phyloP scores from a whole-genome alignment of 306 rosid genomes.

The Gillenia trifoliata region DNA sequence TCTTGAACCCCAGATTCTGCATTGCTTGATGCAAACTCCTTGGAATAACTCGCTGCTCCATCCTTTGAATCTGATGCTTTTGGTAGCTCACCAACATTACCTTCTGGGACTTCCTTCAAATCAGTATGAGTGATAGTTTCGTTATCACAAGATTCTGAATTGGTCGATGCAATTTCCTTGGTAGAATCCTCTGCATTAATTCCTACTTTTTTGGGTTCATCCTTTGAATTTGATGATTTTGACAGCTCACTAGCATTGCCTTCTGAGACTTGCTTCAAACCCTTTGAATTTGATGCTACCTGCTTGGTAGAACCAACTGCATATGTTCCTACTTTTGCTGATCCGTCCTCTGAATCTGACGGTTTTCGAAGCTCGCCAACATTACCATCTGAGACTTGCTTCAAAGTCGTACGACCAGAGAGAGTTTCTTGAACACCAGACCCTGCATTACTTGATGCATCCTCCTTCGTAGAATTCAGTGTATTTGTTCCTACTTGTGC shows the following conservation, averaged over 20 bases:
- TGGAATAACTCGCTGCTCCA: conserved; percentile 16
- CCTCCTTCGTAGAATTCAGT: background rate
- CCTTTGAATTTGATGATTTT: background rate
- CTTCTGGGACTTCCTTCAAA: conserved; percentile 30
- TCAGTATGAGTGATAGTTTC: conserved; percentile 19
- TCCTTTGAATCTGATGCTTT: conserved; percentile 15
- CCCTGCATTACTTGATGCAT: background rate
- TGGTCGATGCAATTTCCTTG: background rate
- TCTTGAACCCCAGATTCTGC: background rate
- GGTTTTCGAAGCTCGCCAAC: background rate
- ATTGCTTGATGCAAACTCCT: conserved; percentile 17
- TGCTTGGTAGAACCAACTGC: background rate
- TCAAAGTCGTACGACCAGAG: background rate
- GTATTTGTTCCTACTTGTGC: background rate
- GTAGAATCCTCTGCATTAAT: conserved; percentile 19
- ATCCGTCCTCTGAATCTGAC: background rate
- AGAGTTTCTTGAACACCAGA: background rate
- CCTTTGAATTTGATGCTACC: background rate
- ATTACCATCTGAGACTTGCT: background rate
- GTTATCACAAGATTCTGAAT: background rate
- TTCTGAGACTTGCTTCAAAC: background rate
- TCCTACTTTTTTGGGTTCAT: background rate
- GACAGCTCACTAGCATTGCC: background rate
- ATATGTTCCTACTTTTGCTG: background rate
- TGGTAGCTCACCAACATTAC: conserved; percentile 29